Evolutionary conservation across 345 rosid genomes (phyloP).

Genomic region (Dipteronia dyeriana): DNA sequence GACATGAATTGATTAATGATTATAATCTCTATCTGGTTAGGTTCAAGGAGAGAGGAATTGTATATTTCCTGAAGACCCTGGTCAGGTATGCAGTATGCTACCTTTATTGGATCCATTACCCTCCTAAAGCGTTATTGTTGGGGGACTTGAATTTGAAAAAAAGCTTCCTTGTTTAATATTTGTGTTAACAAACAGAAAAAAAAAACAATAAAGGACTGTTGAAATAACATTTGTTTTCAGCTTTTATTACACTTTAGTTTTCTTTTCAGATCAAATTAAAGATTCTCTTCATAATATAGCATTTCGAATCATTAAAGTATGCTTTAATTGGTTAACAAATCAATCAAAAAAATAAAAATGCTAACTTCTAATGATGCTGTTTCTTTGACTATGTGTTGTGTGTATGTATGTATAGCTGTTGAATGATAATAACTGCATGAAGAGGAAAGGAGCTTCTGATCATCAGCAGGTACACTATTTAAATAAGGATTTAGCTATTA

Average conservation of each 20-base stretch:
- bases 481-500: too few relatives aligned
- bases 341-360: not conserved
- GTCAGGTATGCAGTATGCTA: slow-evolving; percentile 52
- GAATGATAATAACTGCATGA: slow-evolving; percentile 61
- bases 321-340: not conserved
- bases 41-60: slow-evolving; percentile 75
- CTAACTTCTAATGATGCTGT: slow-evolving; percentile 16
- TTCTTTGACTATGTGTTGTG: slow-evolving; percentile 13
- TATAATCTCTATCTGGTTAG: slow-evolving; percentile 38
- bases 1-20: slow-evolving; percentile 33
- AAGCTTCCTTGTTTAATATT: slow-evolving; percentile 23
- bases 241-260: slow-evolving; percentile 34
- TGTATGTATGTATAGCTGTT: slow-evolving; percentile 41
- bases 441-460: slow-evolving; percentile 56
- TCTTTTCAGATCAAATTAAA: slow-evolving; percentile 21
- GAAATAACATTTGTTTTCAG: slow-evolving; percentile 42
- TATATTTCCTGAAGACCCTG: slow-evolving; percentile 92
- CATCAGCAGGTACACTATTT: slow-evolving; percentile 26
- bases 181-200: slow-evolving; percentile 12
- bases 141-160: slow-evolving; percentile 34
- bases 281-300: not conserved
- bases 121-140: slow-evolving; percentile 8
- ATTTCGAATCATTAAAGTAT: slow-evolving; percentile 8
- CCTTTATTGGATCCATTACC: slow-evolving; percentile 49
- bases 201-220: slow-evolving; percentile 21